Evolutionary conservation across 345 rosid species (phyloP), one percentile per base, ranked within the genome.

Genomic region (Hevea brasiliensis): DNA sequence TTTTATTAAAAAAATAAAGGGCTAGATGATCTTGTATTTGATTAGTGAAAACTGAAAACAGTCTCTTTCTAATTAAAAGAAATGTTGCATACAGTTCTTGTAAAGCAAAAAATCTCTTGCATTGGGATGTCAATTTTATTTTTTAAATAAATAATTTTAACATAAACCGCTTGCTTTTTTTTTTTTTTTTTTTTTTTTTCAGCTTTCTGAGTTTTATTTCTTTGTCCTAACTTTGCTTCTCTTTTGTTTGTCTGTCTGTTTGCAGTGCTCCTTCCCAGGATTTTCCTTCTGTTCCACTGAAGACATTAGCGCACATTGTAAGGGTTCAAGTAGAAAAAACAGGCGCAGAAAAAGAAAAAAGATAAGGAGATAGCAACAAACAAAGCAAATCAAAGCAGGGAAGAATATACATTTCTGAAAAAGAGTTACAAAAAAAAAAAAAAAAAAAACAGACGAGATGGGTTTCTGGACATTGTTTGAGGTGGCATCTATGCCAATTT

Each of bases 381-480:
- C 54, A 26, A 58, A 53, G 23, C 62, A 47, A 47, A 21, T 14
- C 63, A 59, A 20, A 23, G 60, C 60, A 56, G 60, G 60, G 4
- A 44, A 51, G 15, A 11, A 68, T 32, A 15, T 50, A 8, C 41
- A 29, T 29, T 53, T 13, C 32, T 37, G 62, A 68, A 27, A 37
- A 37, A 23, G 14, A 32, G 37, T 4, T 32, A 32, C 37, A 32
- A 32, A 32, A n/a, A n/a, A 65, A 26, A 65, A 15, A 66, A 40
- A 21, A 32, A 61, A 40, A 32, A 11, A 21, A 59, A n/a, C n/a
- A n/a, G n/a, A n/a, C n/a, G n/a, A n/a, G 24, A 94, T 95, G 99
- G 98, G 98, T 13, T 95, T 92, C 83, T 95, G 85, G 94, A 81
- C 96, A 24, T 81, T 92, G 66, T 79, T 95, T 56, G 90, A 87